Evolutionary conservation across 2,329 filamentous ascomycete genomes (phyloP), one percentile per base, ranked within the genome.

Genomic region (Colletotrichum orchidophilum): DNA sequence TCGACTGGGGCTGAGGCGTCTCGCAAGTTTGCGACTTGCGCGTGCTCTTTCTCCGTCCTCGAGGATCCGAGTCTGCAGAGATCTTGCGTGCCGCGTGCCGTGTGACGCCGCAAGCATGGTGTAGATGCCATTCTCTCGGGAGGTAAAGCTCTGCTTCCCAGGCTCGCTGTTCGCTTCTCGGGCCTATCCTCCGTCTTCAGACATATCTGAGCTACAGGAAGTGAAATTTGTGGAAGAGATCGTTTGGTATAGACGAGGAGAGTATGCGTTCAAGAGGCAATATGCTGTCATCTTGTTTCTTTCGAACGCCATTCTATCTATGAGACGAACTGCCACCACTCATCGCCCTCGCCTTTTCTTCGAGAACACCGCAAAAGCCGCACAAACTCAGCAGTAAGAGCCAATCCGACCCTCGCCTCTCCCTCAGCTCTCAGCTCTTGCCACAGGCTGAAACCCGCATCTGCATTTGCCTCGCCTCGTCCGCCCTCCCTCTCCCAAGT

Each of bases 241-340:
- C 3, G 33, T 21, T 3, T 11, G 11, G 39, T 8, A 42, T 11
- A 53, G 13, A 21, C 15, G n/a, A 5, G 29, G 39, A 54, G n/a
- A 12, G 24, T 24, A 26, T 42, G 15, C 15, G n/a, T 12, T 18
- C 5, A 12, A 26, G 52, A 33, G 50, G 35, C 49, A 9, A 50
- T 29, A 9, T 31, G 4, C 39, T 58, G 63, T 50, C 68, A 68
- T 71, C 63, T 33, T 31, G 63, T 57, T 27, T 62, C 26, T 35
- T 42, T 6, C 21, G 24, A 54, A 50, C 53, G 63, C 29, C 68
- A 52, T 71, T 67, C 50, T 42, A 71, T 67, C 39, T 31, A 55
- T 71, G 53, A 63, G 69, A 71, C 26, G 69, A 46, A 60, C 52
- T 35, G 15, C 49, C n/a, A 54, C 58, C 63, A 62, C 15, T 42